Percentiles rank a stretch among this genome's conserved stretches.
phyloP scores from a whole-genome alignment of 495 filamentous ascomycete genomes.

The Stereocaulon alpinum region DNA sequence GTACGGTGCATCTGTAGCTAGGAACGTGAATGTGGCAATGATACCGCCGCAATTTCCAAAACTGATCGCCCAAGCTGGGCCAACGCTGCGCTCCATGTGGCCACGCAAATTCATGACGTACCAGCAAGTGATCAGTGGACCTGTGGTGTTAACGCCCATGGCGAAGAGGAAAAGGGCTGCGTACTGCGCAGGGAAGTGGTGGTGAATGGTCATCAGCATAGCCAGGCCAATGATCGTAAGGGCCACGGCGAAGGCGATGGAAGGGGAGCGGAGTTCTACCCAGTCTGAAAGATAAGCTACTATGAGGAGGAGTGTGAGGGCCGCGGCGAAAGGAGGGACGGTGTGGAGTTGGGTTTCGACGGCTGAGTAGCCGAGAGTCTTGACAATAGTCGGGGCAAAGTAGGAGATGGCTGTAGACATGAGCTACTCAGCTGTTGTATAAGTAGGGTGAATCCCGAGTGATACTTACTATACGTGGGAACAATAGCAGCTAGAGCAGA shows the following conservation, averaged over 20 bases:
- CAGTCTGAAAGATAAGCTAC: slow-evolving; percentile 47
- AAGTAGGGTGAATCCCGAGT: neutral
- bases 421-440: neutral
- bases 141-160: slow-evolving; percentile 26
- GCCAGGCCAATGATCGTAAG: slow-evolving; percentile 46
- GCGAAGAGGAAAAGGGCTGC: slow-evolving; percentile 24
- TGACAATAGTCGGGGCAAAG: slow-evolving; percentile 33
- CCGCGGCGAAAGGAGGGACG: slow-evolving; percentile 36
- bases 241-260: slow-evolving; percentile 40
- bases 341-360: slow-evolving; percentile 41
- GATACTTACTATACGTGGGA: slow-evolving; percentile 18
- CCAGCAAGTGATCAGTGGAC: slow-evolving; percentile 29
- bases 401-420: slow-evolving; percentile 19
- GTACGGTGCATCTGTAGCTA: slow-evolving; percentile 26
- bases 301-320: slow-evolving; percentile 47
- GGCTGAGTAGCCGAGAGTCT: slow-evolving; percentile 31
- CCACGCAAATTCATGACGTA: slow-evolving; percentile 28
- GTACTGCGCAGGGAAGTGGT: slow-evolving; percentile 46
- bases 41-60: slow-evolving; percentile 34
- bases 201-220: slow-evolving; percentile 47
- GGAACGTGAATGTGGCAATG: slow-evolving; percentile 31
- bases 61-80: slow-evolving; percentile 25
- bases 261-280: slow-evolving; percentile 46
- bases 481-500: slow-evolving; percentile 15
- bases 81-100: slow-evolving; percentile 26